Conservation (phyloP, 2,329 filamentous ascomycete genomes). For the Aspergillus glaucus region DNA sequence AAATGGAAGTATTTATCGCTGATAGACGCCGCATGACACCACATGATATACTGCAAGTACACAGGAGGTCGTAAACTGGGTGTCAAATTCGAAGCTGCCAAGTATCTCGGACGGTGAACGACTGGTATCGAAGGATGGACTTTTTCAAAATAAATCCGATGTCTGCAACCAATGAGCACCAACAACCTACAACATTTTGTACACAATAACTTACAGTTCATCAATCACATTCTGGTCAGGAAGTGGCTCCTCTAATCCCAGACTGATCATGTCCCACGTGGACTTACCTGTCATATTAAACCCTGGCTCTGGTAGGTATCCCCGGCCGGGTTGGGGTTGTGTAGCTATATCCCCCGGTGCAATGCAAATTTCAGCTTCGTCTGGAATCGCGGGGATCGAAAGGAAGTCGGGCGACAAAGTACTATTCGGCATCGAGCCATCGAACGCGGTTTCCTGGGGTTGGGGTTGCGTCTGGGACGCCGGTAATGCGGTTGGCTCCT, state of each 20-base stretch:
- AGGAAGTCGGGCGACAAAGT: slow-evolving; percentile 14
- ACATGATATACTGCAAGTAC: slow-evolving; percentile 87
- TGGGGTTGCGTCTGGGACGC: slow-evolving; percentile 22
- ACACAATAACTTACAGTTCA: slow-evolving; percentile 58
- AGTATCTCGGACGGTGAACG: slow-evolving; percentile 81
- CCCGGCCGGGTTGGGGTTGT: slow-evolving; percentile 14
- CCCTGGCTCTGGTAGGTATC: slow-evolving; percentile 14
- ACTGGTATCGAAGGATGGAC: slow-evolving; percentile 79
- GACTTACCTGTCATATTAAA: slow-evolving; percentile 42
- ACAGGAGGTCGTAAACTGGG: slow-evolving; percentile 80
- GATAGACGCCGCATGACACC: slow-evolving; percentile 83
- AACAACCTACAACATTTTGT: neutral
- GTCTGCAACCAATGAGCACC: slow-evolving; percentile 42
- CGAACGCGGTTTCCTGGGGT: slow-evolving; percentile 19
- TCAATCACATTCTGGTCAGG: slow-evolving; percentile 76
- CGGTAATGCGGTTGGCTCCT: slow-evolving; percentile 47
- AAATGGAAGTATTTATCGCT: slow-evolving; percentile 73
- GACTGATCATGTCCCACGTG: slow-evolving; percentile 77
- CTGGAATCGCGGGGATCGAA: slow-evolving; percentile 13
- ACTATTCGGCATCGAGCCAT: slow-evolving; percentile 25
- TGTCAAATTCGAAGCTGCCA: slow-evolving; percentile 83
- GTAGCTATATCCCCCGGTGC: slow-evolving; percentile 15
- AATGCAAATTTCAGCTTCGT: slow-evolving; percentile 14
- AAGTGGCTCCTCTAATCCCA: slow-evolving; percentile 75
- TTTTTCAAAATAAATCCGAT: slow-evolving; percentile 85